phyloP scores from a whole-genome alignment of 495 filamentous ascomycete genomes.

The Aspergillus steynii region DNA sequence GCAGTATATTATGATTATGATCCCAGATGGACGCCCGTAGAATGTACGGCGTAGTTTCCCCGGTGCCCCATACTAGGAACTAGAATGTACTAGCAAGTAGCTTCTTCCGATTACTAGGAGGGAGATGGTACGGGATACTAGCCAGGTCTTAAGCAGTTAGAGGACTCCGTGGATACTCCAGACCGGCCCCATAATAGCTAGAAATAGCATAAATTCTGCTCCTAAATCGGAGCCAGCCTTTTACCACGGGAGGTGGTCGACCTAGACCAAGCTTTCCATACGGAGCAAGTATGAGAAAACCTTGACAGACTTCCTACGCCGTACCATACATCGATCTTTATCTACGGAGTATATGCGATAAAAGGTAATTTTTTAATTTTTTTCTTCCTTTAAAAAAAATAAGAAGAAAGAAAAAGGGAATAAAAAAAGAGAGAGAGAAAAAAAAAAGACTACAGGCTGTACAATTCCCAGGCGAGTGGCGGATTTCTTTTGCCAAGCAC shows the following conservation, averaged over 20 bases:
- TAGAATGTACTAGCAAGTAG: background rate
- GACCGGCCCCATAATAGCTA: background rate
- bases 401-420: background rate
- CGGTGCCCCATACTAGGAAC: background rate
- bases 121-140: background rate
- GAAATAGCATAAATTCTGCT: background rate
- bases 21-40: too few relatives aligned
- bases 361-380: background rate
- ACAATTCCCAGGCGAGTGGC: background rate
- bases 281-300: background rate
- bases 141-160: background rate
- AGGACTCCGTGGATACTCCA: background rate
- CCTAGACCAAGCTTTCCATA: background rate
- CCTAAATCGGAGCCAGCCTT: background rate
- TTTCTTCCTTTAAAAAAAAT: background rate
- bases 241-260: background rate
- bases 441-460: background rate
- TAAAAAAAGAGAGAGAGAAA: background rate
- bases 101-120: background rate
- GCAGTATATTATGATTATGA: too few relatives aligned
- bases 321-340: background rate
- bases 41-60: too few relatives aligned
- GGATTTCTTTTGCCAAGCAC: slow-evolving; percentile 13
- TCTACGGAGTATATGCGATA: background rate
- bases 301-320: background rate